Evolutionary conservation across 805 yeast genomes (phyloP).

Genomic region (Pichia membranifaciens): DNA sequence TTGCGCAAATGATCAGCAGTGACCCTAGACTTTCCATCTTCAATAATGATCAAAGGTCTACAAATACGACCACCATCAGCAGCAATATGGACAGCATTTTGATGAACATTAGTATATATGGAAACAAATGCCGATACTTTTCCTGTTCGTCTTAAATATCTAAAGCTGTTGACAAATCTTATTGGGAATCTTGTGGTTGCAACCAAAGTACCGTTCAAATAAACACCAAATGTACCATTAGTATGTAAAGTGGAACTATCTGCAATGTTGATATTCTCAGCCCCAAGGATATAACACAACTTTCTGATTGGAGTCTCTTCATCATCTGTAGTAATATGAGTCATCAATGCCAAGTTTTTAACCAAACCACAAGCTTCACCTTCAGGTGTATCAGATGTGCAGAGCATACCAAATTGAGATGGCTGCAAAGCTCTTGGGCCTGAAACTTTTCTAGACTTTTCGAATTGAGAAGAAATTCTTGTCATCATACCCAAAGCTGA

Average conservation of each 20-base stretch:
- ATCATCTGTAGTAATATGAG: constrained; percentile 97
- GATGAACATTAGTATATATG: constrained; percentile 84
- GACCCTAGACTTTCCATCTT: constrained; percentile 65
- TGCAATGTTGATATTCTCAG: constrained; percentile 74
- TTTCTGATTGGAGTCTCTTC: constrained; percentile 84
- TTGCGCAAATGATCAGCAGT: constrained; percentile 59
- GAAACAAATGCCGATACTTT: constrained; percentile 86
- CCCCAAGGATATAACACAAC: constrained; percentile 78
- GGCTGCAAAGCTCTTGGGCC: constrained; percentile 99
- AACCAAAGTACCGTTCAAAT: constrained; percentile 87
- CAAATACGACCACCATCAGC: constrained; percentile 99
- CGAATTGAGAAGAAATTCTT: constrained; percentile 97
- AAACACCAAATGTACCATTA: constrained; percentile 74
- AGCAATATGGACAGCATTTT: constrained; percentile 91
- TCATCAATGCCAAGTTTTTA: constrained; percentile 94
- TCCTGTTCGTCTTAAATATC: constrained; percentile 77
- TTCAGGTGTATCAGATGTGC: constrained; percentile 98
- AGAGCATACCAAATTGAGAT: constrained; percentile 97
- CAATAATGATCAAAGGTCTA: constrained; percentile 89
- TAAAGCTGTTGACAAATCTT: constrained; percentile 73
- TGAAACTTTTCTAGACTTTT: constrained; percentile 93
- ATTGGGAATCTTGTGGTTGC: constrained; percentile 86
- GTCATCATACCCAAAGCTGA: constrained; percentile 99
- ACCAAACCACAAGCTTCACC: constrained; percentile 99
- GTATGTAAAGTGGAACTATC: constrained; percentile 82